A percentile compares a stretch with the other conserved stretches of the same genome.
These are phyloP conservation scores for Pichia sp. DNA, from an alignment of 1,139 yeast species.

Conservation along the genomic window DNA sequence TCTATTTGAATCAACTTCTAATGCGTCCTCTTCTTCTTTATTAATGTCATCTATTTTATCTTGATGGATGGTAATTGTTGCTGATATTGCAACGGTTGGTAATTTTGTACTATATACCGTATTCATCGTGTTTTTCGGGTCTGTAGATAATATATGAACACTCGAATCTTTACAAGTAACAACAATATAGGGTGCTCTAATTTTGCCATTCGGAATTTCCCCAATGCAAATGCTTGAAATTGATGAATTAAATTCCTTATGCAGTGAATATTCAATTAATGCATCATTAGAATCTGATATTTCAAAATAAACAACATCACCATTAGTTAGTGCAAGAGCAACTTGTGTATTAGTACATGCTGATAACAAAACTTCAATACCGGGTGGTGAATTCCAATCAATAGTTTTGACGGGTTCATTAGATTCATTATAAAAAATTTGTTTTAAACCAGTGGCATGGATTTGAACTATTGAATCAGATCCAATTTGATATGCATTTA, in stretches of 20 bases:
- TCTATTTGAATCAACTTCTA: slow-evolving; percentile 12
- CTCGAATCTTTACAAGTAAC: slow-evolving; percentile 72
- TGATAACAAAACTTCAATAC: slow-evolving; percentile 55
- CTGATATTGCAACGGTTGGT: slow-evolving; percentile 49
- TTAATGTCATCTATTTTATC: slow-evolving; percentile 20
- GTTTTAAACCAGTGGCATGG: slow-evolving; percentile 66
- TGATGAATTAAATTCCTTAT: slow-evolving; percentile 48
- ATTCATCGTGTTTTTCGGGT: slow-evolving; percentile 57
- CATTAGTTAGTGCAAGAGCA: slow-evolving; percentile 62
- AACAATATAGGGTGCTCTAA: slow-evolving; percentile 53
- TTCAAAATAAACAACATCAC: slow-evolving; percentile 80
- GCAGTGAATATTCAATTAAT: slow-evolving; percentile 63
- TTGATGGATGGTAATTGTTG: slow-evolving; percentile 39
- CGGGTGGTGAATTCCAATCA: slow-evolving; percentile 86
- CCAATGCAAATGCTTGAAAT: slow-evolving; percentile 55
- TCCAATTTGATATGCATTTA: slow-evolving; percentile 71
- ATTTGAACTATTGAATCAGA: slow-evolving; percentile 60
- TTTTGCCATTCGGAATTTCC: slow-evolving; percentile 41
- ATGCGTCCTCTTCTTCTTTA: no score
- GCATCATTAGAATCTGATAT: slow-evolving; percentile 52
- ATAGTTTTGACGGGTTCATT: slow-evolving; percentile 31
- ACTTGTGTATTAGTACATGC: slow-evolving; percentile 64
- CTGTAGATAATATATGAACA: slow-evolving; percentile 62
- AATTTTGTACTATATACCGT: slow-evolving; percentile 62
- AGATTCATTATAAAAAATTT: slow-evolving; percentile 38